Evolutionary conservation across 495 filamentous ascomycete genomes (phyloP).

Genomic region (Neurospora sp.): DNA sequence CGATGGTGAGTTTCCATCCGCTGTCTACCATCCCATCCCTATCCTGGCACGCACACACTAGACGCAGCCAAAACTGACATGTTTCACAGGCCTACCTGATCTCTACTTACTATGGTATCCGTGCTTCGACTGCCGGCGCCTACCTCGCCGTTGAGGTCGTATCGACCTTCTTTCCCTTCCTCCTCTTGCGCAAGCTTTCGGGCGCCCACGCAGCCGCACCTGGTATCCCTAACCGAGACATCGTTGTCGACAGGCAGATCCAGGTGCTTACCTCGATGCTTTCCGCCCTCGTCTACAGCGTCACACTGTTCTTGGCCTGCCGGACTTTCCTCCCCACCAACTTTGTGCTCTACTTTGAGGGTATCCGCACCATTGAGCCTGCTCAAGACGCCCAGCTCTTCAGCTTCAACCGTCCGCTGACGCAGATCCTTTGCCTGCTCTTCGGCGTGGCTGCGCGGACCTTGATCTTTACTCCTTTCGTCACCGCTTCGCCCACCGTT

Average conservation of each 20-base stretch:
- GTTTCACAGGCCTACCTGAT: slow-evolving; percentile 51
- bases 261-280: slow-evolving; percentile 53
- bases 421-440: slow-evolving; percentile 20
- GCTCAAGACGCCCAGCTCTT: slow-evolving; percentile 50
- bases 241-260: slow-evolving; percentile 56
- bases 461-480: slow-evolving; percentile 67
- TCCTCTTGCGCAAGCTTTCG: slow-evolving; percentile 54
- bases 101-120: slow-evolving; percentile 60
- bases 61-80: slow-evolving; percentile 11
- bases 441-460: slow-evolving; percentile 57
- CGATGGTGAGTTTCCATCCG: slow-evolving; percentile 38
- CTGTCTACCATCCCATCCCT: neutral
- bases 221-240: slow-evolving; percentile 54
- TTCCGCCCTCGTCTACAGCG: slow-evolving; percentile 56
- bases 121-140: slow-evolving; percentile 42
- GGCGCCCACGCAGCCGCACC: slow-evolving; percentile 49
- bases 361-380: slow-evolving; percentile 51
- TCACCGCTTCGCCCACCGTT: slow-evolving; percentile 34
- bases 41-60: neutral
- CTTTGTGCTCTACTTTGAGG: slow-evolving; percentile 60
- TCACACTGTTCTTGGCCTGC: slow-evolving; percentile 53
- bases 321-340: slow-evolving; percentile 54
- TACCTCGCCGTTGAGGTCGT: slow-evolving; percentile 54
- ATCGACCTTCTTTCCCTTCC: slow-evolving; percentile 59
- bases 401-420: slow-evolving; percentile 44